These are phyloP conservation scores for Xylariaceae sp. DNA, from an alignment of 2,329 filamentous ascomycete genomes.

Conservation along the genomic window DNA sequence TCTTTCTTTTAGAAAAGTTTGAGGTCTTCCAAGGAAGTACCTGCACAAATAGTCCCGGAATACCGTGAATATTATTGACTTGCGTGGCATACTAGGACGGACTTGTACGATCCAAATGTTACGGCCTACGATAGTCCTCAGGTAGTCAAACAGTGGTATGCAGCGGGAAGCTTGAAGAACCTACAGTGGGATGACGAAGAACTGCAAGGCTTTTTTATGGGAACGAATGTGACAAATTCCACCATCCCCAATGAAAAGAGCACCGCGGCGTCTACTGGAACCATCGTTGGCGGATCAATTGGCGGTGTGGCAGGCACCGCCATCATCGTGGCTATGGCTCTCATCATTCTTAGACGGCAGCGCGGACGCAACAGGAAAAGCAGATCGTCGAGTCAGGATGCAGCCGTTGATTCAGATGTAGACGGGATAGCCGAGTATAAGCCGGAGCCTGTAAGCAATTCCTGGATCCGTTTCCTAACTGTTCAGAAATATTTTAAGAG, in stretches of 20 bases:
- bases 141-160: conserved; percentile 35
- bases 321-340: conserved; percentile 8
- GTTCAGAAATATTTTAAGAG: too few species aligned
- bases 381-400: background rate
- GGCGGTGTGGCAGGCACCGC: conserved; percentile 21
- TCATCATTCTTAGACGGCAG: conserved; percentile 15
- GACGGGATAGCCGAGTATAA: conserved; percentile 25
- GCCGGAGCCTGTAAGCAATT: conserved; percentile 20
- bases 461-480: too few species aligned
- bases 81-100: background rate
- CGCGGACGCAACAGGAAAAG: conserved; percentile 5
- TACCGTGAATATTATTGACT: too few species aligned
- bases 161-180: conserved; percentile 25
- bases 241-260: background rate
- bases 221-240: conserved; percentile 1
- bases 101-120: conserved; percentile 35
- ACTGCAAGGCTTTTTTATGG: conserved; percentile 27
- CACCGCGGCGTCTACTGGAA: conserved; percentile 11
- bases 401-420: background rate
- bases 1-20: too few species aligned
- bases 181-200: conserved; percentile 27
- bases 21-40: too few species aligned
- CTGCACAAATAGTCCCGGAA: too few species aligned
- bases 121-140: conserved; percentile 34
- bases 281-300: conserved; percentile 26